Evolutionary conservation across 371 early-diverging fungal species (phyloP).

Genomic region (Mucor irregularis): DNA sequence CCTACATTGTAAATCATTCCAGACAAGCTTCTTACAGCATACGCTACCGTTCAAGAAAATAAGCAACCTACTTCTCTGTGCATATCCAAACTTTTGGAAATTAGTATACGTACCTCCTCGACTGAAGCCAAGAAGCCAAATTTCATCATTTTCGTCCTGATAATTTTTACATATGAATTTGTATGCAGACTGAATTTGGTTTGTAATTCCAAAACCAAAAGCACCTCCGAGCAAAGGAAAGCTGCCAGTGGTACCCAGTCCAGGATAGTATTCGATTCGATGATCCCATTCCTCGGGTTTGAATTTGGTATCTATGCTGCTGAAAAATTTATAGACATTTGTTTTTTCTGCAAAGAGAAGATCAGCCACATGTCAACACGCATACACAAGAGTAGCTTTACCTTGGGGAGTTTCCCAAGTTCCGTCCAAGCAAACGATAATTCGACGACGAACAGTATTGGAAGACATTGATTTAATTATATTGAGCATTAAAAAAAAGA

Average conservation of each 20-base stretch:
- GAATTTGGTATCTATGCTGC: background rate
- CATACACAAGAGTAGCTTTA: background rate
- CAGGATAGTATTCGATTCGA: conserved; percentile 24
- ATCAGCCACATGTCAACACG: background rate
- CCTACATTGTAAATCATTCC: conserved; percentile 47
- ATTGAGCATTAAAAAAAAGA: background rate
- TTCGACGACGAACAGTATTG: conserved; percentile 13
- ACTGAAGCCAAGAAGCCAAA: conserved; percentile 40
- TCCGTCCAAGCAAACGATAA: conserved; percentile 42
- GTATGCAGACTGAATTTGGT: conserved; percentile 35
- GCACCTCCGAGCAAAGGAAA: conserved; percentile 28
- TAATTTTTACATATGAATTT: conserved; percentile 26
- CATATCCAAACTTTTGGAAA: background rate
- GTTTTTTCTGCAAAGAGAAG: conserved; percentile 27
- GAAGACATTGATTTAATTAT: background rate
- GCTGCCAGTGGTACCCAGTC: conserved; percentile 23
- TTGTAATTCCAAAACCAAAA: conserved; percentile 39
- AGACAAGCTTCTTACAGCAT: conserved; percentile 37
- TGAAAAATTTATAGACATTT: conserved; percentile 30
- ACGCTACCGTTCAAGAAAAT: conserved; percentile 19
- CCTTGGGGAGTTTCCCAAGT: conserved; percentile 46
- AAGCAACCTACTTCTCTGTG: background rate
- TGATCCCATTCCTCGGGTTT: conserved; percentile 23
- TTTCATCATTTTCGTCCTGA: conserved; percentile 27
- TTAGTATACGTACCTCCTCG: conserved; percentile 33